Percentiles rank a stretch among this genome's conserved stretches.
phyloP scores from a whole-genome alignment of 495 filamentous ascomycete genomes.

The Eremomyces bilateralis region DNA sequence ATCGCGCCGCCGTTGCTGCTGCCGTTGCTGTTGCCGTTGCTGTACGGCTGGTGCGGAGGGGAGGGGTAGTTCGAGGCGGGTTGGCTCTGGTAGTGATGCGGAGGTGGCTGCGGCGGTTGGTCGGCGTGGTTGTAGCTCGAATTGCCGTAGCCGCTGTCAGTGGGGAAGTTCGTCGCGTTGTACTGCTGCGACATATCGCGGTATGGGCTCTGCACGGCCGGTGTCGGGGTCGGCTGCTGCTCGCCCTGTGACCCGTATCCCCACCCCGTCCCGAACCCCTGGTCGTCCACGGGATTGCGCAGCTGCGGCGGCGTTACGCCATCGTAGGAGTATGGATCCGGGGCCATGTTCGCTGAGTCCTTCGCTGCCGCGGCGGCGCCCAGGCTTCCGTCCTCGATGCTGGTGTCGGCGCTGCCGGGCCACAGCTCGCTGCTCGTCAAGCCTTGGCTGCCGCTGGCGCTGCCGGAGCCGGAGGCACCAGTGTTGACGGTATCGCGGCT shows the following conservation, averaged over 20 bases:
- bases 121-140: background rate
- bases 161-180: too few species aligned
- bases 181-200: too few species aligned
- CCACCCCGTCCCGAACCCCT: conserved; percentile 33
- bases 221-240: background rate
- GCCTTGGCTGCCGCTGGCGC: conserved; percentile 47
- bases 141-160: background rate
- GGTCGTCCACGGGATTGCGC: conserved; percentile 29
- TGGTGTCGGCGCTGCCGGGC: conserved; percentile 72
- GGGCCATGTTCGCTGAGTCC: too few species aligned
- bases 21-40: too few species aligned
- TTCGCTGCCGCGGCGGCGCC: too few species aligned
- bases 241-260: conserved; percentile 15
- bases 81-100: too few species aligned
- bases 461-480: conserved; percentile 39
- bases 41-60: background rate
- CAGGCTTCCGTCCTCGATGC: conserved; percentile 83
- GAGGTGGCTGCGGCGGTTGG: background rate
- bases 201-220: background rate
- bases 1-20: too few species aligned
- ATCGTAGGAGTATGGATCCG: conserved; percentile 67
- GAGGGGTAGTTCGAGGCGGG: background rate
- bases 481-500: conserved; percentile 68
- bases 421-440: conserved; percentile 48
- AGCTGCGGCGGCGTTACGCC: conserved; percentile 29